These are phyloP conservation scores for Macrolepiota dolichaula DNA, from an alignment of 768 basidiomycete genomes.

Conservation along the genomic window DNA sequence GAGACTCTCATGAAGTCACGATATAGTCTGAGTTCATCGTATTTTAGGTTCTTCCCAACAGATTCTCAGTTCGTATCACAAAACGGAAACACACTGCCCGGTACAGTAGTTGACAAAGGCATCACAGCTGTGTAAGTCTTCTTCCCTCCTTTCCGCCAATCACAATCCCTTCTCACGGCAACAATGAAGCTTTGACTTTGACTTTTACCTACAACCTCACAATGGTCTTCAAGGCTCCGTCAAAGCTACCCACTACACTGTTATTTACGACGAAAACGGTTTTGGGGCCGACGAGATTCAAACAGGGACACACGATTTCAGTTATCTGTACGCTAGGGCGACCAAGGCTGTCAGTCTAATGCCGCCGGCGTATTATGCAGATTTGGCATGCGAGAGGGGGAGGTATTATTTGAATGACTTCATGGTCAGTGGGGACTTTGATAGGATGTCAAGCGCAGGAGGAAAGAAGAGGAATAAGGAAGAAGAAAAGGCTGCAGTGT, in stretches of 20 bases:
- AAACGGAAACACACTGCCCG: constrained; percentile 77
- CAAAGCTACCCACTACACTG: constrained; percentile 74
- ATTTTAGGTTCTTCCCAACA: constrained; percentile 52
- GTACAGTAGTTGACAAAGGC: constrained; percentile 79
- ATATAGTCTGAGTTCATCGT: constrained; percentile 16
- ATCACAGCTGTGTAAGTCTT: constrained; percentile 60
- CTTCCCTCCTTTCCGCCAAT: neutral
- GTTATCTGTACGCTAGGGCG: constrained; percentile 78
- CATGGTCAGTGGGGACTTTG: constrained; percentile 43
- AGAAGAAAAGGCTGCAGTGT: constrained; percentile 36
- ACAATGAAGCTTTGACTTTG: constrained; percentile 52
- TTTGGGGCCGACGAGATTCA: constrained; percentile 73
- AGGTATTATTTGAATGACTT: constrained; percentile 75
- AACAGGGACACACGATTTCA: constrained; percentile 62
- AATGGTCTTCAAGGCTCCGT: constrained; percentile 70
- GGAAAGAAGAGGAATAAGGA: constrained; percentile 30
- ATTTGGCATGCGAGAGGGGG: constrained; percentile 79
- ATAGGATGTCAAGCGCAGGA: constrained; percentile 19
- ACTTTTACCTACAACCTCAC: constrained; percentile 73
- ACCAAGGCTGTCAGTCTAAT: constrained; percentile 82
- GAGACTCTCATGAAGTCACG: neutral
- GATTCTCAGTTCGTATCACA: constrained; percentile 44
- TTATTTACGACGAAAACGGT: constrained; percentile 74
- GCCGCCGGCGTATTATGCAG: constrained; percentile 79
- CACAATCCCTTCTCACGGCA: neutral